phyloP scores from a whole-genome alignment of 2,329 filamentous ascomycete species.

The Fusarium decemcellulare region DNA sequence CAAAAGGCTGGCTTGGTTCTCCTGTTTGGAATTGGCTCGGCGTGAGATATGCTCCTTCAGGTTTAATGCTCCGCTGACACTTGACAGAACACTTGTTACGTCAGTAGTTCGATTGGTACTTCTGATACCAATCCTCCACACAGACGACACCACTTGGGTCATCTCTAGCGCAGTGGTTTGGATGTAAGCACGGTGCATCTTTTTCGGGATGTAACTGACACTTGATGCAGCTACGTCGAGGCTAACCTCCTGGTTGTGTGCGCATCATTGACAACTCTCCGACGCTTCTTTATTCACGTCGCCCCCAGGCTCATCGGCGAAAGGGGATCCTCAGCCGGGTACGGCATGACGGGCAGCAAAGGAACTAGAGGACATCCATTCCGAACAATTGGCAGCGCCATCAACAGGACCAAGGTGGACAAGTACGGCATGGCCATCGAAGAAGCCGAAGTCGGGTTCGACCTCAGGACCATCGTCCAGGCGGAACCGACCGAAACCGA shows the following conservation, averaged over 20 bases:
- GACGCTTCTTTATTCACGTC: conserved; percentile 52
- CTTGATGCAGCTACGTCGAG: conserved; percentile 49
- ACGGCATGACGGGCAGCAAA: conserved; percentile 11
- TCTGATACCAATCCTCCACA: conserved; percentile 45
- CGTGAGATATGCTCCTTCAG: conserved; percentile 33
- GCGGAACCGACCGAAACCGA: conserved; percentile 37
- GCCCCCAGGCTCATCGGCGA: conserved; percentile 45
- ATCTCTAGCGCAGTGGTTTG: conserved; percentile 47
- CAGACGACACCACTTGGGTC: conserved; percentile 50
- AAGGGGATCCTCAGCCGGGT: conserved; percentile 24
- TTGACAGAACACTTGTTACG: conserved; percentile 52
- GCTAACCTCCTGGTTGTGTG: conserved; percentile 55
- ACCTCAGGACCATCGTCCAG: conserved; percentile 41
- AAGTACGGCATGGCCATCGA: conserved; percentile 25
- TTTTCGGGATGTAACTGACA: conserved; percentile 16
- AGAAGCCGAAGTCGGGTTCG: conserved; percentile 33
- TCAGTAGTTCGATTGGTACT: conserved; percentile 52
- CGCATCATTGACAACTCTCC: conserved; percentile 54
- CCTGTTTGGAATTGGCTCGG: conserved; percentile 62
- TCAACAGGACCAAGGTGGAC: conserved; percentile 9
- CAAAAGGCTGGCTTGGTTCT: conserved; percentile 61
- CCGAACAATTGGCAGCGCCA: conserved; percentile 32
- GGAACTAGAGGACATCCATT: conserved; percentile 37
- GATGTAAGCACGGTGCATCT: conserved; percentile 42
- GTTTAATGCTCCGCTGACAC: conserved; percentile 11